Base-by-base conservation (phyloP, 305 asterid species). In the Solanum hybrid region DNA sequence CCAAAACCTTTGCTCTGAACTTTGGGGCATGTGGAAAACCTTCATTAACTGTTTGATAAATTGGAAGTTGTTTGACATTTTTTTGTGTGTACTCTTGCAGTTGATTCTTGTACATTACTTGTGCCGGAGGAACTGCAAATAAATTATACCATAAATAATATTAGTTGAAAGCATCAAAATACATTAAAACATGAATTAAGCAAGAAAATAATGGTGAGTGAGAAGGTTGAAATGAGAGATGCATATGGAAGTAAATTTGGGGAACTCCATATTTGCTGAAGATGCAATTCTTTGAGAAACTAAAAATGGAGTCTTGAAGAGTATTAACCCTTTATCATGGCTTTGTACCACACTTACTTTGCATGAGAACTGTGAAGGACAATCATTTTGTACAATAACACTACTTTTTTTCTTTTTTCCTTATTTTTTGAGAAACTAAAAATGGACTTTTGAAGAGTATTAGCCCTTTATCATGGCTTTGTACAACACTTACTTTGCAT, bases 51-150 rank as follows among this genome's bases (percentile, higher is more conserved):
- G 76, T 79, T 42, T 88, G 79, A 75, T 90, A 92, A 12, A 37
- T 24, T 3, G 92, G 94, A 34, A 82, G 88, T 3, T 88, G 76
- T 31, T 87, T 51, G 66, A 80, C 90, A 22, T 82, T 51, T 85
- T 87, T 90, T 76, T 91, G 94, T 11, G 91, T n/a, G 85, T 78
- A 73, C 79, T 90, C 92, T 89, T 90, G 94, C 29, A 91, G 75
- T 38, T 6, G 69, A 86, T 89, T 92, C 90, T 91, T 91, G 86
- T 82, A 85, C 90, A 89, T 35, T 7, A 76, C 86, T 16, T 66
- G 72, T 36, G 72, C 91, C 29, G 85, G 89, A 37, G 78, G 38
- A 89, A 40, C 89, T 79, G 36, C 42, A 37, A 86, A 88, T 5
- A 14, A 32, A 85, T 32, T 11, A 79, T 35, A 36, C 32, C 24